Conservation (phyloP, 352 stramenopile genomes). For the Pythium brachiatum region DNA sequence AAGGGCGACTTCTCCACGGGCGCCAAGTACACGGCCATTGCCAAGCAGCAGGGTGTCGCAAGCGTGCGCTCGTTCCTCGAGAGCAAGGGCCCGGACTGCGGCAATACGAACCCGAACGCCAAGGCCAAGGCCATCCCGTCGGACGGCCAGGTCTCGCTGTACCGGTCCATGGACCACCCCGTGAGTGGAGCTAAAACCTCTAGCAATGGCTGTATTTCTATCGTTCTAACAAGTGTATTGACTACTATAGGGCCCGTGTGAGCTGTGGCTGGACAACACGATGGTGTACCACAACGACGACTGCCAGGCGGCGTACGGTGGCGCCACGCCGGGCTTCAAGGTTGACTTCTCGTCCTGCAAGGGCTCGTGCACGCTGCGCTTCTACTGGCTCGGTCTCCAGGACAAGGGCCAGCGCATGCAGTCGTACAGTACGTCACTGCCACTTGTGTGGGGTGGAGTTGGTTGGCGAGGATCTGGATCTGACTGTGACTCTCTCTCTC, state of each 20-base stretch:
- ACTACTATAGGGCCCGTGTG: constrained; percentile 10
- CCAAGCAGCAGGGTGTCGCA: constrained; percentile 10
- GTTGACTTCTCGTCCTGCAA: constrained; percentile 25
- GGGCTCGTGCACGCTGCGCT: constrained; percentile 21
- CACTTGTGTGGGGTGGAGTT: no score
- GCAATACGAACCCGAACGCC: constrained; percentile 16
- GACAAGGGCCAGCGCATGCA: constrained; percentile 24
- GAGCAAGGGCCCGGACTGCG: constrained; percentile 6
- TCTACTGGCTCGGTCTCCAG: constrained; percentile 31
- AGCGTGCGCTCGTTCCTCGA: constrained; percentile 16
- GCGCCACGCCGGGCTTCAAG: constrained; percentile 2
- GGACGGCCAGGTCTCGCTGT: constrained; percentile 14
- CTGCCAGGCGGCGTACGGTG: constrained; percentile 11
- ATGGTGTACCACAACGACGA: constrained; percentile 26
- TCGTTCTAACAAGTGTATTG: background rate
- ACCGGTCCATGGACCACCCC: constrained; percentile 20
- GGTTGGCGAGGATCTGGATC: no score
- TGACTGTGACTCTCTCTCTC: no score
- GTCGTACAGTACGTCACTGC: constrained; percentile 22
- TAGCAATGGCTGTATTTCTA: background rate
- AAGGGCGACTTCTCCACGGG: constrained; percentile 13
- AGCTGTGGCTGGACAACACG: constrained; percentile 19
- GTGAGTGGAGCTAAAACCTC: background rate
- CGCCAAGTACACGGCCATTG: constrained; percentile 4
- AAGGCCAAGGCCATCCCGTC: constrained; percentile 10